Evolutionary conservation across 768 basidiomycete species (phyloP).

Genomic region (Lyophyllum shimeji): DNA sequence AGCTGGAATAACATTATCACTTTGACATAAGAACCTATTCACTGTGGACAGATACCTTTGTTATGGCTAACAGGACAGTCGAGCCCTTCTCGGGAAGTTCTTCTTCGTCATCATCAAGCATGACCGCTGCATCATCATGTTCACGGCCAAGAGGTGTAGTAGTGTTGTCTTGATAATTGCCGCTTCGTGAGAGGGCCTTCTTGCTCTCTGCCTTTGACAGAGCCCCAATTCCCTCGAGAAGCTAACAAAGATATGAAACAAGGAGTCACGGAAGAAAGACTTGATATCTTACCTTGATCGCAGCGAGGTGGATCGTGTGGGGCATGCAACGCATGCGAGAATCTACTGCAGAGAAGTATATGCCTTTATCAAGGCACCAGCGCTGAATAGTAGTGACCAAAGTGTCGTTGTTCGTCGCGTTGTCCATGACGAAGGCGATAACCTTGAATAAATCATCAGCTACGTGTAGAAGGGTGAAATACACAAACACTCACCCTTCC

Average conservation of each 20-base stretch:
- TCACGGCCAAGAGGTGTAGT: conserved; percentile 5
- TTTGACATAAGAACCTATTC: too few relatives aligned
- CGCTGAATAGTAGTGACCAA: conserved; percentile 22
- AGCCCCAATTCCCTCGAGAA: conserved; percentile 30
- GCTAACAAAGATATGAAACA: conserved; percentile 15
- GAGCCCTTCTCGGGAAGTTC: not conserved
- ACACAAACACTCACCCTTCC: conserved; percentile 15
- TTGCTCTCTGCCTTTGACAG: conserved; percentile 18
- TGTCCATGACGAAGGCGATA: conserved; percentile 32
- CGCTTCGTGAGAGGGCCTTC: conserved; percentile 15
- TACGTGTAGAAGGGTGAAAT: not conserved
- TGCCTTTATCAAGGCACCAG: conserved; percentile 11
- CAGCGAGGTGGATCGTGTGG: conserved; percentile 37
- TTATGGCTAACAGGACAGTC: too few relatives aligned
- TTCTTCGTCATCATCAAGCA: not conserved
- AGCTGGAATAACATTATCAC: too few relatives aligned
- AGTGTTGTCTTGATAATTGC: conserved; percentile 22
- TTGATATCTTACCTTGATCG: conserved; percentile 21
- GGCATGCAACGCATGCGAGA: conserved; percentile 35
- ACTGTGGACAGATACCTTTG: too few relatives aligned
- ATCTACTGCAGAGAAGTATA: conserved; percentile 22
- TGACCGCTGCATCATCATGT: not conserved
- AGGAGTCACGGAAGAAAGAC: not conserved
- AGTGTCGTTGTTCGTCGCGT: conserved; percentile 37
- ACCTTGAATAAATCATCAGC: conserved; percentile 19